Percentiles rank a stretch among this genome's conserved stretches.
phyloP scores from a whole-genome alignment of 176 grass and related monocot genomes.

The Leersia perrieri region DNA sequence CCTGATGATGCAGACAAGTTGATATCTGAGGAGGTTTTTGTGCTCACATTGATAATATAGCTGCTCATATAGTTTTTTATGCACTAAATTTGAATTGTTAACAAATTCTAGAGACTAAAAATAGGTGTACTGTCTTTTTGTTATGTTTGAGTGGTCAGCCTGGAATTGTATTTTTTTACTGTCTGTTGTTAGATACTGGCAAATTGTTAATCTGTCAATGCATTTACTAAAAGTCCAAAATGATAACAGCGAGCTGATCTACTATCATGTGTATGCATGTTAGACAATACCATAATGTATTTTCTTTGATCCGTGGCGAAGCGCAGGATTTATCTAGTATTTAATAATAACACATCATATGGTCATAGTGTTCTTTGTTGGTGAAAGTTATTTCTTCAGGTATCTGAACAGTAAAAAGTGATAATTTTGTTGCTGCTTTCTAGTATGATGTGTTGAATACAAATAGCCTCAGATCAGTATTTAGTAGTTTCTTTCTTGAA shows the following conservation, averaged over 20 bases:
- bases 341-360: neutral
- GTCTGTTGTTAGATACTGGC: neutral
- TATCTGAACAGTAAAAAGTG: neutral
- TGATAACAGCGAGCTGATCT: neutral
- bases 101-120: neutral
- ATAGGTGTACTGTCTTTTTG: neutral
- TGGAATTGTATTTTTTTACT: neutral
- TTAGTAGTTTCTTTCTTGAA: neutral
- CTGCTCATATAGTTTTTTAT: conserved; percentile 8
- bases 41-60: conserved; percentile 20
- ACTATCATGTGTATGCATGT: neutral
- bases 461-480: neutral
- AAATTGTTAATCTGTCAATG: neutral
- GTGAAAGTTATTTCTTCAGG: neutral
- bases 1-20: conserved; percentile 75
- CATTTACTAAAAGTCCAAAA: neutral
- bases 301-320: too few relatives aligned
- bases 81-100: neutral
- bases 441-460: neutral
- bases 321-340: too few relatives aligned
- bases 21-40: conserved; percentile 86
- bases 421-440: neutral
- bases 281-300: too few relatives aligned
- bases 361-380: neutral
- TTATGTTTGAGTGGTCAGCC: neutral